Base-by-base conservation (phyloP, 805 yeast genomes). In the Metschnikowia dekortorum region DNA sequence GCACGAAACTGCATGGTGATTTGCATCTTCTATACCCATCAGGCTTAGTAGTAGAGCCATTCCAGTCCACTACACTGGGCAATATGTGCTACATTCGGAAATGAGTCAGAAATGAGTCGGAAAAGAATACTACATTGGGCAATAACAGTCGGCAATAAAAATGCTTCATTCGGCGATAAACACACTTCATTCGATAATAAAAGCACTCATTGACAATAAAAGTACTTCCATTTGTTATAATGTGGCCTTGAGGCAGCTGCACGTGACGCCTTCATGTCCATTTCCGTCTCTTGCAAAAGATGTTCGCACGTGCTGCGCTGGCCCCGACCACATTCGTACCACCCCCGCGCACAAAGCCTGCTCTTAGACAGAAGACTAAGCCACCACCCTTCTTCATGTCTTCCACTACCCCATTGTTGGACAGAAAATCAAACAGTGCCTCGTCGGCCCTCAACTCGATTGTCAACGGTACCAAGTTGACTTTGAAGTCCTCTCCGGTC, bases 401-500 rank as follows among this genome's bases (percentile, higher is more conserved):
- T 5, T 55, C 55, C 50, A 39, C 50, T 18, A 48, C 51, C 8
- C 59, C 59, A 22, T 56, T 56, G 31, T 44, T 56, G 46, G 51
- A 51, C 41, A 55, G 53, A 39, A 49, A 49, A 29, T 13, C 44
- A 9, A 43, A 48, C 22, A 22, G 48, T 41, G 29, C 43, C 28
- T 14, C 50, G 28, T 47, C 53, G 30, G 13, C 41, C 32, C 13
- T 42, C 28, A 39, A 44, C 18, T 39, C 52, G 42, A 10, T 49
- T 8, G 36, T 46, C 34, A 33, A 39, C 11, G 53, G 57, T 26
- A 48, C 57, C 29, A 54, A 52, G 42, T 53, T 63, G 51, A 65
- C 69, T 8, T 61, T 79, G 52, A 66, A 67, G 50, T 81, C 87
- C 5, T 84, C 89, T 1, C 87, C 88, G 7, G 85, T 89, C 51